Conservation (phyloP, 169 alveolate species). For the Cryptosporidium ryanae region DNA sequence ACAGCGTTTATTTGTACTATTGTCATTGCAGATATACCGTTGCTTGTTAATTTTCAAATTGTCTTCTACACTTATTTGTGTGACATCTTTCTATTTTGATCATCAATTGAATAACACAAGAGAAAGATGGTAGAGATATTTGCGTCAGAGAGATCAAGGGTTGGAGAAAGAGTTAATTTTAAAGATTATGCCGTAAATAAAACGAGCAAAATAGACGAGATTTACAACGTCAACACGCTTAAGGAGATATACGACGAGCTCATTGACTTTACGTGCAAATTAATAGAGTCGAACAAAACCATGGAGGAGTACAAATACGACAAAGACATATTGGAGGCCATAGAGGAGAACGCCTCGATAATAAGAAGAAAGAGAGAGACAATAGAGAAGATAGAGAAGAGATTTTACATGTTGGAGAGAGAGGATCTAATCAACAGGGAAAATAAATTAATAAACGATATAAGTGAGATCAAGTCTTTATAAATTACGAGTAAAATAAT, state of each 20-base stretch:
- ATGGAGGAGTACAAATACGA: slow-evolving; percentile 57
- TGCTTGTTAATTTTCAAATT: no score
- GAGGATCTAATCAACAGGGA: background rate
- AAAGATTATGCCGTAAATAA: background rate
- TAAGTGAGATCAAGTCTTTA: background rate
- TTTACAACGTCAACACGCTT: slow-evolving; percentile 11
- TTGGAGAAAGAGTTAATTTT: slow-evolving; percentile 15
- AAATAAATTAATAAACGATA: background rate
- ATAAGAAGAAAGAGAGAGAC: slow-evolving; percentile 40
- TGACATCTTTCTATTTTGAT: no score
- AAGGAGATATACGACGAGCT: slow-evolving; percentile 40
- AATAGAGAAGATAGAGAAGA: slow-evolving; percentile 39
- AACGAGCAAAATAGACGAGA: background rate
- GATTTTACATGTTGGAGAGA: slow-evolving; percentile 7
- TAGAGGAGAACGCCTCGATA: slow-evolving; percentile 27
- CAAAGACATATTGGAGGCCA: slow-evolving; percentile 38
- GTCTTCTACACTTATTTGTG: no score
- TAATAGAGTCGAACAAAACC: slow-evolving; percentile 18
- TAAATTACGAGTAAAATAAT: slow-evolving; percentile 27
- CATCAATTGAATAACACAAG: no score
- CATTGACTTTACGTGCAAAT: slow-evolving; percentile 28
- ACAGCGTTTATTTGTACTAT: no score
- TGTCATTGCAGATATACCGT: no score
- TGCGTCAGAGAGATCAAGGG: slow-evolving; percentile 12
- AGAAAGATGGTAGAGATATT: slow-evolving; percentile 32